Base-by-base conservation (phyloP, 768 basidiomycete genomes). In the Phanerochaete carnosa region DNA sequence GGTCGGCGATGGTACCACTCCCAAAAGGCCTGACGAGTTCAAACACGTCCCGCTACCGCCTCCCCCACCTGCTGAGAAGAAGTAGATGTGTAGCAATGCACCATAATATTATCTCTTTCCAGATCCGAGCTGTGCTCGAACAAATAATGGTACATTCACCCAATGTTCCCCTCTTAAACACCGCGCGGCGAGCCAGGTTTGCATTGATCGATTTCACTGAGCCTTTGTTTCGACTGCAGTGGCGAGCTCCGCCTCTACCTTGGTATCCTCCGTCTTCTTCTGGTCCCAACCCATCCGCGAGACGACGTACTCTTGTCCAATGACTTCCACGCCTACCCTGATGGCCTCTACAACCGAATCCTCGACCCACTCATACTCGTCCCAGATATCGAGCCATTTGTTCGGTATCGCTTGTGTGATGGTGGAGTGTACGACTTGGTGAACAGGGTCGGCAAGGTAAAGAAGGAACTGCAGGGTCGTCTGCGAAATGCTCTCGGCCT, bases 291-390 rank as follows among this genome's bases (percentile, higher is more conserved):
- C 87, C 94, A 95, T 95, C 60, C 94, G 78, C 33, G 84, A 80
- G 45, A 88, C 90, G 15, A 95, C 79, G 68, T 95, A 95, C 68
- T 96, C 93, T 74, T 98, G 95, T 1, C 94, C 94, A 61, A 98
- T 77, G 19, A 95, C 85, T 75, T 98, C 95, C 29, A 96, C 85
- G 8, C 89, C 92, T 15, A 93, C 78, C 58, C 92, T 78, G 60
- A 99, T 75, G 0, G 86, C 83, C 68, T 98, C 96, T 3, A 95
- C 95, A 62, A 98, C 83, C 39, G 90, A 73, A 69, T 99, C 95
- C 74, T 99, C 97, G 13, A 98, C 95, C 97, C 97, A 96, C 46
- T 92, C 89, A 71, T 94, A 90, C 64, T 88, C 81, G 68, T 97
- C 95, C 88, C 94, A 96, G 46, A 94, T 77, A 4, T 86, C 85